Evolutionary conservation across 495 filamentous ascomycete genomes (phyloP), one percentile per base, ranked within the genome.

Genomic region (Aspergillus sparsus): DNA sequence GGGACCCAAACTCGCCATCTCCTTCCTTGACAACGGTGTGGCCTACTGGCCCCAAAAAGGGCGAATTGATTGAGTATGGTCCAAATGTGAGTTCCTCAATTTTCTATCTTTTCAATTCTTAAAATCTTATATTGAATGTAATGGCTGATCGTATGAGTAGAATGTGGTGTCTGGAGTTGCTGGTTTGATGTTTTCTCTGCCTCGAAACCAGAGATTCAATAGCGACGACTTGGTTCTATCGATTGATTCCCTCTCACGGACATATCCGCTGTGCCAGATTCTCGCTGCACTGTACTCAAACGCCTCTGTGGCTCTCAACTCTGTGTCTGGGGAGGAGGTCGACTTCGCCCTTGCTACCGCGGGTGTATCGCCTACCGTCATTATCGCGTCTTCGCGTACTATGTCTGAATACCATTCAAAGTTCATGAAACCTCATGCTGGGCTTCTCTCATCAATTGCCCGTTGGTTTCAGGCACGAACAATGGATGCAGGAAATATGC

Each of bases 291-390:
- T 99, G 6, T 93, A 82, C 71, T 88, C 85, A 21, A 92, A 93
- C 66, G 83, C 91, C 37, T 92, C 92, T 0, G 79, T 98, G 16
- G 94, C 93, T 31, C 83, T 99, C 61, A 97, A 90, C 68, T 92
- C 92, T 2, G 91, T 94, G 18, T 89, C 90, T 35, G 85, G 89
- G 7, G 78, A 81, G 27, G 81, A 81, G 34, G 81, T 87, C 3
- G 85, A 94, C 69, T 81, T 97, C 34, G 77, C 79, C 37, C 67
- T 90, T 33, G 91, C 91, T 11, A 88, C 89, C 10, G 79, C 83
- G 51, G 83, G 83, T 31, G 80, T 96, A 27, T 82, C 87, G 8
- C 95, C 94, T 9, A 98, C 92, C 12, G 80, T 98, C 58, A 79
- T 97, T 45, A 83, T 96, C 42, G 86, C 89, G 2, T 91, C 90